Conservation (phyloP, 169 alveolate species). For the Cryptosporidium baileyi region DNA sequence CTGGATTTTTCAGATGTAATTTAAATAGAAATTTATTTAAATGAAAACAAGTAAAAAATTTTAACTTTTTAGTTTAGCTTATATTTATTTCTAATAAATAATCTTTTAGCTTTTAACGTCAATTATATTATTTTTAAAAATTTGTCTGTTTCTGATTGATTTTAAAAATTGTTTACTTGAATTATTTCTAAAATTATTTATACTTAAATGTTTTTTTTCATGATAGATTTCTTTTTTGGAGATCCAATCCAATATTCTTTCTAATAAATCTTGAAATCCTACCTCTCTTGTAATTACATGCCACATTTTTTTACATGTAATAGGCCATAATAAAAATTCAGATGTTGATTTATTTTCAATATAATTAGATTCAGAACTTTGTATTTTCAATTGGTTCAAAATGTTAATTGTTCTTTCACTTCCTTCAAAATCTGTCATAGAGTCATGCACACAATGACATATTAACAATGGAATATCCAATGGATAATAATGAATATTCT, state of each 20-base stretch:
- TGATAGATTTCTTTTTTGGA: background rate
- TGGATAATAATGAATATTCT: conserved; percentile 7
- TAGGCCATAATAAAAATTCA: conserved; percentile 49
- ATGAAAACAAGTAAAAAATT: background rate
- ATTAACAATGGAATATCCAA: conserved; percentile 39
- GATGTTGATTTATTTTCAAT: background rate
- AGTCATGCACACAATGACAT: conserved; percentile 61
- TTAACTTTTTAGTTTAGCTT: background rate
- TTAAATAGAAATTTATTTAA: too few relatives aligned
- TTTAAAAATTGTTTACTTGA: background rate
- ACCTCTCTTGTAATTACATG: conserved; percentile 54
- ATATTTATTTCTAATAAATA: too few relatives aligned
- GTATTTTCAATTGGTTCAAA: background rate
- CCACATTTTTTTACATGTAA: conserved; percentile 51
- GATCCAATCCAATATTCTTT: conserved; percentile 20
- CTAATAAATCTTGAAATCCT: conserved; percentile 41
- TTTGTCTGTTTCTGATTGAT: background rate
- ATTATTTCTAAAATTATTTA: background rate
- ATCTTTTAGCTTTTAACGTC: too few relatives aligned
- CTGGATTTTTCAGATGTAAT: too few relatives aligned
- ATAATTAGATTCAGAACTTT: background rate
- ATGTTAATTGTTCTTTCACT: conserved; percentile 9
- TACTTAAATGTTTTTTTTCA: background rate
- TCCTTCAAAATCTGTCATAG: conserved; percentile 64
- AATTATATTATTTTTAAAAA: too few relatives aligned